Conservation (phyloP, 2,329 filamentous ascomycete genomes). For the Cladosporium sp. region DNA sequence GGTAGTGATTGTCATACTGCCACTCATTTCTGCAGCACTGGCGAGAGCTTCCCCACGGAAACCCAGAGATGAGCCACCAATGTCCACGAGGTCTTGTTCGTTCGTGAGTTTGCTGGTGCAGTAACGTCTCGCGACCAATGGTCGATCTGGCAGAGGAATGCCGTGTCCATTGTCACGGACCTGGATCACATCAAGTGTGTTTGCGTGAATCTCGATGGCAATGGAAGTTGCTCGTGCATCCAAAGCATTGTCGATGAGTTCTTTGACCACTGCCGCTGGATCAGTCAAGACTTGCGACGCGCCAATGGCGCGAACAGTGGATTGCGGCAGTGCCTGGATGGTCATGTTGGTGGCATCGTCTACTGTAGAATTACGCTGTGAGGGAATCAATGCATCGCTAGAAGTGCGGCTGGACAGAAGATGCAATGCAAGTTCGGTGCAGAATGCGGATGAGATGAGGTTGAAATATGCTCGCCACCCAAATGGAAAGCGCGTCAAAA, state of each 20-base stretch:
- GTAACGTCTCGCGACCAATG: slow-evolving; percentile 56
- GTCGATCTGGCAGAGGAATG: slow-evolving; percentile 57
- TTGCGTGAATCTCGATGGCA: slow-evolving; percentile 56
- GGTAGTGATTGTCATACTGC: slow-evolving; percentile 55
- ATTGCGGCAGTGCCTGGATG: slow-evolving; percentile 38
- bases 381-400: neutral
- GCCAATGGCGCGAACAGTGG: slow-evolving; percentile 50
- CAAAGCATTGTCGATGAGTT: slow-evolving; percentile 70
- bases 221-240: slow-evolving; percentile 64
- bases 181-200: slow-evolving; percentile 63
- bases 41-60: slow-evolving; percentile 72
- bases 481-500: too few species aligned
- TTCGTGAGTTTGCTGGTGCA: slow-evolving; percentile 67
- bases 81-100: slow-evolving; percentile 54
- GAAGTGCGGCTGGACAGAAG: neutral
- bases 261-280: slow-evolving; percentile 61
- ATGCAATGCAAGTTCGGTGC: too few species aligned
- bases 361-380: neutral
- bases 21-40: slow-evolving; percentile 55
- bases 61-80: slow-evolving; percentile 58
- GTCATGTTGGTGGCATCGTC: slow-evolving; percentile 21
- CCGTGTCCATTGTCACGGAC: slow-evolving; percentile 70
- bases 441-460: too few species aligned
- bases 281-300: slow-evolving; percentile 56
- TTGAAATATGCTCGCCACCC: neutral